These are phyloP conservation scores for Hansenula lynferdii DNA, from an alignment of 1,139 yeast genomes.

Conservation along the genomic window DNA sequence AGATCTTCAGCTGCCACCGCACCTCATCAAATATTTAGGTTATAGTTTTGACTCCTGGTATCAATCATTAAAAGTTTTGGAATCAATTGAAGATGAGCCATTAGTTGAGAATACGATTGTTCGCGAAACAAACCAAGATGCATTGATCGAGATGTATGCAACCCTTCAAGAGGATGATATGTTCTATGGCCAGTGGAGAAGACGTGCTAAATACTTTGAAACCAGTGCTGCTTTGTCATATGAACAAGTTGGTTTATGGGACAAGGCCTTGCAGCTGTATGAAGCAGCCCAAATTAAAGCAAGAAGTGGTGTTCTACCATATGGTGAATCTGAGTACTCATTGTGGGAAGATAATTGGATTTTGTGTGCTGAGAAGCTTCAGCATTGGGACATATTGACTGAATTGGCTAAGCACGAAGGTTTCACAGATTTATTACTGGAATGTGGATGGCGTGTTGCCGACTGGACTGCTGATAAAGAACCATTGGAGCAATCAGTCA, in stretches of 20 bases:
- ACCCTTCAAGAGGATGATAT: conserved; percentile 90
- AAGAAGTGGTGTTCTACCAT: conserved; percentile 90
- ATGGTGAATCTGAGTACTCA: conserved; percentile 91
- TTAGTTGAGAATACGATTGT: conserved; percentile 68
- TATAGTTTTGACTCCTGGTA: conserved; percentile 90
- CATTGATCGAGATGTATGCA: conserved; percentile 84
- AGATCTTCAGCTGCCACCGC: conserved; percentile 86
- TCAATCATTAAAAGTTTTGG: conserved; percentile 77
- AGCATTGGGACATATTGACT: conserved; percentile 97
- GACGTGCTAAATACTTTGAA: conserved; percentile 90
- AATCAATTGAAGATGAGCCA: conserved; percentile 65
- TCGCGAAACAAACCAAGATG: conserved; percentile 85
- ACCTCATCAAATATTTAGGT: conserved; percentile 84
- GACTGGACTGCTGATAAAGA: conserved; percentile 97
- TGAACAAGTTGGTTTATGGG: conserved; percentile 96
- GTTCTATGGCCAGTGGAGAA: conserved; percentile 97
- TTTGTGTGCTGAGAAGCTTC: conserved; percentile 91
- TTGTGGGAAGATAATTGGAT: conserved; percentile 99
- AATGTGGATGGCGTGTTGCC: conserved; percentile 99
- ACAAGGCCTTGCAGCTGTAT: conserved; percentile 86
- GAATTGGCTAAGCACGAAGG: conserved; percentile 98
- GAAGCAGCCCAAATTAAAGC: conserved; percentile 99
- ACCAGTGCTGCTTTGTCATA: conserved; percentile 90
- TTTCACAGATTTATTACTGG: conserved; percentile 85
- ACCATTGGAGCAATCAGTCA: conserved; percentile 89